Conservation (phyloP, 2,329 filamentous ascomycete genomes). For the Aspergillus sergii region DNA sequence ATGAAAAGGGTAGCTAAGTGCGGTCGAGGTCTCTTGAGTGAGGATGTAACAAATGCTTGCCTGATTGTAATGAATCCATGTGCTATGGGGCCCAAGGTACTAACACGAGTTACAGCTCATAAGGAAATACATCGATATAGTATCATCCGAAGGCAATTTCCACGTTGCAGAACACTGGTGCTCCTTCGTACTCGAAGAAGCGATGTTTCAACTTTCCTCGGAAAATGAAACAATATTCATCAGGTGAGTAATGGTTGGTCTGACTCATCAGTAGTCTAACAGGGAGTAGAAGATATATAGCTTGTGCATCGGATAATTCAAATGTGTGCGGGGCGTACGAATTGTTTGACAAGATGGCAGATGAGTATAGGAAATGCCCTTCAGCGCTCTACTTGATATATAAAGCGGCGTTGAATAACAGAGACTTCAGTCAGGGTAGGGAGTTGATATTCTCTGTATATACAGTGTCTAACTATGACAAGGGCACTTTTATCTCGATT, state of each 20-base stretch:
- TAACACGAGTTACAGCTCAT: constrained; percentile 59
- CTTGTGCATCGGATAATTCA: constrained; percentile 65
- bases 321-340: constrained; percentile 58
- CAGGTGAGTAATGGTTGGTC: constrained; percentile 50
- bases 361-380: constrained; percentile 60
- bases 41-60: constrained; percentile 59
- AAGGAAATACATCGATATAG: constrained; percentile 75
- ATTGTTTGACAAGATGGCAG: constrained; percentile 62
- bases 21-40: constrained; percentile 53
- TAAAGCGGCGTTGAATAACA: constrained; percentile 65
- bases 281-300: constrained; percentile 66
- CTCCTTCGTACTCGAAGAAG: constrained; percentile 62
- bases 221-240: constrained; percentile 69
- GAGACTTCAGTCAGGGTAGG: constrained; percentile 57
- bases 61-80: constrained; percentile 38
- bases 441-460: too few relatives aligned
- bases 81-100: not conserved
- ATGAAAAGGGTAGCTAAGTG: constrained; percentile 44
- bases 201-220: constrained; percentile 66
- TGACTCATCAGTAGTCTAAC: constrained; percentile 4
- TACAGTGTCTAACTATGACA: constrained; percentile 48
- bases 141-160: constrained; percentile 56
- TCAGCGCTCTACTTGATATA: constrained; percentile 75
- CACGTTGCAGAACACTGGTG: constrained; percentile 70
- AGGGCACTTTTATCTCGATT: constrained; percentile 60